A percentile compares a stretch with the other conserved stretches of the same genome.
Evolutionary conservation across 345 rosid species (phyloP).

Genomic region (Gossypium longicalyx): DNA sequence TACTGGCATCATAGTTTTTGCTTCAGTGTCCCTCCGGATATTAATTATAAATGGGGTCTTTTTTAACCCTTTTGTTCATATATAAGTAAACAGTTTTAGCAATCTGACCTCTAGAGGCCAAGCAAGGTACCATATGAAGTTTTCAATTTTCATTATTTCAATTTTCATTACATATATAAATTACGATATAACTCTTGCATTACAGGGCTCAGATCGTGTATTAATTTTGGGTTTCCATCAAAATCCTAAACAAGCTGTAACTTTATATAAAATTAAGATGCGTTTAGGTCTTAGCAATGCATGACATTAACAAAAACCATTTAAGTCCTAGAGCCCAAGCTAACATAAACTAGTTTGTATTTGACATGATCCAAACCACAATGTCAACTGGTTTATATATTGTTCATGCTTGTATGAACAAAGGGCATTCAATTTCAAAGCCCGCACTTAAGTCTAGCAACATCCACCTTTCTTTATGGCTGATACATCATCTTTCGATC

Average conservation of each 20-base stretch:
- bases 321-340: neutral
- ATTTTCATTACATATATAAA: neutral
- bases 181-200: neutral
- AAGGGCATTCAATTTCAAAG: conserved; percentile 8
- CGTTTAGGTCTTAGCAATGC: neutral
- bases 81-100: too few species aligned
- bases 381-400: conserved; percentile 11
- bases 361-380: neutral
- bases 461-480: conserved; percentile 75
- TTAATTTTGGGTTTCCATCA: neutral
- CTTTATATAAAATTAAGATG: neutral
- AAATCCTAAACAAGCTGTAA: neutral
- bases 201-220: neutral
- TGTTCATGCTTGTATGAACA: conserved; percentile 8
- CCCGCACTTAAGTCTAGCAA: conserved; percentile 45
- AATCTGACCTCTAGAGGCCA: neutral
- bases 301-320: conserved; percentile 2
- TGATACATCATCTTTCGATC: conserved; percentile 69
- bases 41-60: neutral
- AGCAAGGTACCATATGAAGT: neutral
- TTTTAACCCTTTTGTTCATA: neutral
- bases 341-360: neutral
- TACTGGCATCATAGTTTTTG: neutral
- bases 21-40: neutral
- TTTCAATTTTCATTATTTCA: neutral